phyloP scores from a whole-genome alignment of 805 yeast genomes.

The Saccharomycopsis fodiens region DNA sequence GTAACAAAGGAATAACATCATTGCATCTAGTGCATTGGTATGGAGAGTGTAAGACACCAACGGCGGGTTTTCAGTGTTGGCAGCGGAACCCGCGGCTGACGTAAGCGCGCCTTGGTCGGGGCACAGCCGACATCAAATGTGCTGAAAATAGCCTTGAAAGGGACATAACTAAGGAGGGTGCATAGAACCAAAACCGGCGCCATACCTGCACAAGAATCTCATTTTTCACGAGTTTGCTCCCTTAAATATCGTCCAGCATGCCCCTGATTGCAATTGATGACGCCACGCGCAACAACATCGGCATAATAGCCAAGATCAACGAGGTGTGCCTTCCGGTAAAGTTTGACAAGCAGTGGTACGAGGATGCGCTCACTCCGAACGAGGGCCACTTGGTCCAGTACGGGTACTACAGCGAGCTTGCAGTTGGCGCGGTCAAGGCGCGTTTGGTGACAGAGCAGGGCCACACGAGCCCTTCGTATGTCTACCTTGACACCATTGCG shows the following conservation, averaged over 20 bases:
- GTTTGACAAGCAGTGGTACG: constrained; percentile 39
- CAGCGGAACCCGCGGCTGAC: neutral
- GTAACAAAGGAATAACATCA: too few relatives aligned
- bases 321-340: constrained; percentile 41
- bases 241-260: too few relatives aligned
- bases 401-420: constrained; percentile 65
- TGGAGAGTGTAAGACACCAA: too few relatives aligned
- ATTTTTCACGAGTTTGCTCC: too few relatives aligned
- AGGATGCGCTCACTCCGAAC: neutral
- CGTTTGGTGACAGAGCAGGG: constrained; percentile 36
- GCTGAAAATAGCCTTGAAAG: too few relatives aligned
- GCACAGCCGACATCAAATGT: neutral
- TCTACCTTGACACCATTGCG: constrained; percentile 60
- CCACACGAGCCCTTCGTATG: constrained; percentile 35
- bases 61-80: too few relatives aligned
- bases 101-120: neutral
- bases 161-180: too few relatives aligned
- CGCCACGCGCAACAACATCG: constrained; percentile 52
- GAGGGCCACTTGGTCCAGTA: constrained; percentile 19
- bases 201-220: too few relatives aligned
- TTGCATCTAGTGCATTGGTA: too few relatives aligned
- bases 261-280: constrained; percentile 35
- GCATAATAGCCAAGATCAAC: constrained; percentile 50
- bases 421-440: constrained; percentile 73
- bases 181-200: too few relatives aligned